Evolutionary conservation across 108 stramenopile genomes (phyloP).

Genomic region (Aurantiochytrium sp.): DNA sequence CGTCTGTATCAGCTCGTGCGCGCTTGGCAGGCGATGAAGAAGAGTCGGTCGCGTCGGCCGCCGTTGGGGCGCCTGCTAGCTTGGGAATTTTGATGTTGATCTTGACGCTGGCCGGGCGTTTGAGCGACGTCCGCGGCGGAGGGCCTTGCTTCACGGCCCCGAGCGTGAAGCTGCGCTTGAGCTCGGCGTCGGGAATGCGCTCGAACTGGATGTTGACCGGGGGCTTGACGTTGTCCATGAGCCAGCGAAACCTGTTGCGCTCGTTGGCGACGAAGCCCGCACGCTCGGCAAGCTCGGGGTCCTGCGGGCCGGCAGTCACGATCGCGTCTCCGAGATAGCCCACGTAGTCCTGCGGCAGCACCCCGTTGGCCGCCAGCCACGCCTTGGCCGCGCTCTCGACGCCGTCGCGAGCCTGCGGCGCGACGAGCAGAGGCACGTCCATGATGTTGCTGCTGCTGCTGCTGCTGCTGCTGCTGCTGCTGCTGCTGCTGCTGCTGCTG

Average conservation of each 20-base stretch:
- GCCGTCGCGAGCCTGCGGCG: background rate
- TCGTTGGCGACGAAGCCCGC: background rate
- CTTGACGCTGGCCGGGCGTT: background rate
- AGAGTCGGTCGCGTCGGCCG: too few relatives aligned
- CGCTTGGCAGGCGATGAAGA: background rate
- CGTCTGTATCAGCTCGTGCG: background rate
- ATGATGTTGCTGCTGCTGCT: too few relatives aligned
- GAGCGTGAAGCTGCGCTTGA: background rate
- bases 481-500: too few relatives aligned
- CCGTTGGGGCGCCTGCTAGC: background rate
- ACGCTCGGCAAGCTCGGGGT: background rate
- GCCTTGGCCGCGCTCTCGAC: background rate
- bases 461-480: too few relatives aligned
- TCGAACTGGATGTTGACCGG: background rate
- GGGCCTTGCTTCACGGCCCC: background rate
- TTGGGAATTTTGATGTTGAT: background rate
- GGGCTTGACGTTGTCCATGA: conserved; percentile 3
- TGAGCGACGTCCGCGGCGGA: background rate
- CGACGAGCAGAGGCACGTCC: background rate
- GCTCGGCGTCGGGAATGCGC: background rate
- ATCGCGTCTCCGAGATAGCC: background rate
- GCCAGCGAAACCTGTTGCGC: background rate
- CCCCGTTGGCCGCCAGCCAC: background rate
- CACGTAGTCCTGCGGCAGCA: background rate
- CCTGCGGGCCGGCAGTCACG: background rate